These are phyloP conservation scores for Candida frijolesensis DNA, from an alignment of 1,139 yeast genomes.

Conservation along the genomic window DNA sequence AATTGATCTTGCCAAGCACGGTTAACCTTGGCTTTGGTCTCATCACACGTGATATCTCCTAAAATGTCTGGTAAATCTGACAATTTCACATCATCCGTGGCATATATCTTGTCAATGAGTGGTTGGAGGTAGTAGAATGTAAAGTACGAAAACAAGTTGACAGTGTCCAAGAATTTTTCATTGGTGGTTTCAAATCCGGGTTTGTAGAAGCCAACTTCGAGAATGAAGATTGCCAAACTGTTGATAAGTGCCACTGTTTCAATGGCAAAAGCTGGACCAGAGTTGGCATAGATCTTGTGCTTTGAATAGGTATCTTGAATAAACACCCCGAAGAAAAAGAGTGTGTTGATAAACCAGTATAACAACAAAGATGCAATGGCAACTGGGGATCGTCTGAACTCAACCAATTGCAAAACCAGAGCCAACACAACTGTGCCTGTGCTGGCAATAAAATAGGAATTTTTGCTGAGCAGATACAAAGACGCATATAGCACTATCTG, in stretches of 20 bases:
- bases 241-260: constrained; percentile 27
- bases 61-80: constrained; percentile 24
- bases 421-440: constrained; percentile 21
- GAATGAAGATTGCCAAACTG: constrained; percentile 33
- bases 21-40: constrained; percentile 11
- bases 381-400: constrained; percentile 31
- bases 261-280: constrained; percentile 18
- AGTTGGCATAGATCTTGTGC: constrained; percentile 28
- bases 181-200: constrained; percentile 49
- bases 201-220: constrained; percentile 39
- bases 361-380: constrained; percentile 31
- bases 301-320: constrained; percentile 33
- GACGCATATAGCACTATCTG: constrained; percentile 9
- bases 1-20: constrained; percentile 13
- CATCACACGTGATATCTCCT: constrained; percentile 16
- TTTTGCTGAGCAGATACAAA: constrained; percentile 8
- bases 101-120: constrained; percentile 24
- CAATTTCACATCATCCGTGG: constrained; percentile 22
- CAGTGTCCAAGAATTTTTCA: constrained; percentile 26
- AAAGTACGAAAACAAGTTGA: constrained; percentile 22
- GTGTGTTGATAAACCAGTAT: constrained; percentile 30
- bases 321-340: constrained; percentile 22
- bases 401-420: constrained; percentile 35
- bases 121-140: constrained; percentile 31
- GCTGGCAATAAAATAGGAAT: constrained; percentile 12